Evolutionary conservation across 345 rosid genomes (phyloP).

Genomic region (Citropsis articulata): DNA sequence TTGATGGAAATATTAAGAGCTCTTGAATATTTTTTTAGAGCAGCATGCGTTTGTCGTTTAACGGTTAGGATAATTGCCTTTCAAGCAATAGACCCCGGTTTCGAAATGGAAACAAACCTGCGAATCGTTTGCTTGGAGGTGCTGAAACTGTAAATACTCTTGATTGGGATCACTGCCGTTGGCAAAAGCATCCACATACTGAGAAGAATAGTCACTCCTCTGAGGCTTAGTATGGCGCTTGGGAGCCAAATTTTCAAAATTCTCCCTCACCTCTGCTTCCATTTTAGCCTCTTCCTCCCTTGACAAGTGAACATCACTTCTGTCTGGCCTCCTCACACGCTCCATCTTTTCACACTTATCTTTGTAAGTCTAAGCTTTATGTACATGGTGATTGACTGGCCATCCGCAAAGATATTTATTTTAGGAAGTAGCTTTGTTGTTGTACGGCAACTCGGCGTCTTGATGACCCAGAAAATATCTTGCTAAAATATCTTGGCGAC

Average conservation of each 20-base stretch:
- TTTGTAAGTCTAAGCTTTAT: neutral
- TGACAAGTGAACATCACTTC: conserved; percentile 54
- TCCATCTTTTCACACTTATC: conserved; percentile 18
- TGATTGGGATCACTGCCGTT: conserved; percentile 17
- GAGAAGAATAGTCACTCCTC: conserved; percentile 50
- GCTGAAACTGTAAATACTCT: conserved; percentile 44
- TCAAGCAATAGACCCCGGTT: conserved; percentile 90
- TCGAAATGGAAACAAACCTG: conserved; percentile 20
- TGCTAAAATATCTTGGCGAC: conserved; percentile 13
- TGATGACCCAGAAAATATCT: conserved; percentile 5
- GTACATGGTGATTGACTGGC: neutral
- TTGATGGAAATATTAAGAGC: no score
- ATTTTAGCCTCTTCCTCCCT: conserved; percentile 43
- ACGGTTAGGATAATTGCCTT: conserved; percentile 82
- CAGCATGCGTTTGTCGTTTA: no score
- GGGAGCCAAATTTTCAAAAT: conserved; percentile 50
- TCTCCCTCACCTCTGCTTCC: conserved; percentile 36
- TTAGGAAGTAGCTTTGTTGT: neutral
- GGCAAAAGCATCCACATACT: conserved; percentile 36
- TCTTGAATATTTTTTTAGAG: no score
- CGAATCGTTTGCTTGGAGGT: conserved; percentile 37
- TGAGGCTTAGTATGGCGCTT: conserved; percentile 65
- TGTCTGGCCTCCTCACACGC: conserved; percentile 35
- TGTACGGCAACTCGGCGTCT: neutral
- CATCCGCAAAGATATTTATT: neutral